These are phyloP conservation scores for Phytophthora pistaciae DNA, from an alignment of 352 stramenopile genomes.

Conservation along the genomic window DNA sequence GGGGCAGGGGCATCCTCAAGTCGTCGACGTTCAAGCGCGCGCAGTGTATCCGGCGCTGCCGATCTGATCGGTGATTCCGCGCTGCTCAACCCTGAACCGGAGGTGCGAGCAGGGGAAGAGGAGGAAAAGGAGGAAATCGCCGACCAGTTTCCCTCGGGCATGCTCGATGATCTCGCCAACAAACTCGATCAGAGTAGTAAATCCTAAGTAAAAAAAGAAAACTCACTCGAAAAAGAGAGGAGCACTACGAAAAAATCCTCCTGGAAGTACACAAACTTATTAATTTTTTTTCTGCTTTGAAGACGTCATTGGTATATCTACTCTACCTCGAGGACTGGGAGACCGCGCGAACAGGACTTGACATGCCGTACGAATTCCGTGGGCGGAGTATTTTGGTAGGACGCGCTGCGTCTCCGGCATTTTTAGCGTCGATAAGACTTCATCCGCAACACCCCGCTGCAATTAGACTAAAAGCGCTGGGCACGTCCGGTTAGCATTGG, in stretches of 20 bases:
- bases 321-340: not conserved
- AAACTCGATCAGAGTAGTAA: conserved; percentile 27
- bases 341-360: conserved; percentile 4
- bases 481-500: conserved; percentile 9
- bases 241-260: not conserved
- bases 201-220: conserved; percentile 8
- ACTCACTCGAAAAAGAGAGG: not conserved
- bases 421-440: conserved; percentile 38
- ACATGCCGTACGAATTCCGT: not conserved
- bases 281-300: no score
- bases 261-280: not conserved
- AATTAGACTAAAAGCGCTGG: conserved; percentile 23
- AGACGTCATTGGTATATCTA: no score
- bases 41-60: conserved; percentile 12
- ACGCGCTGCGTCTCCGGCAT: conserved; percentile 1
- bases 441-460: conserved; percentile 12
- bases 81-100: conserved; percentile 19
- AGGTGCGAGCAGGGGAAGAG: conserved; percentile 22
- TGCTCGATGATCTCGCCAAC: conserved; percentile 35
- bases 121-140: conserved; percentile 25
- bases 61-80: conserved; percentile 19
- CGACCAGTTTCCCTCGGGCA: conserved; percentile 30
- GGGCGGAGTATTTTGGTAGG: conserved; percentile 18
- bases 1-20: conserved; percentile 4
- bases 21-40: conserved; percentile 18